These are phyloP conservation scores for Rhytidiadelphus loreus DNA, from an alignment of 225 moss, liverwort and hornwort species.

Conservation along the genomic window DNA sequence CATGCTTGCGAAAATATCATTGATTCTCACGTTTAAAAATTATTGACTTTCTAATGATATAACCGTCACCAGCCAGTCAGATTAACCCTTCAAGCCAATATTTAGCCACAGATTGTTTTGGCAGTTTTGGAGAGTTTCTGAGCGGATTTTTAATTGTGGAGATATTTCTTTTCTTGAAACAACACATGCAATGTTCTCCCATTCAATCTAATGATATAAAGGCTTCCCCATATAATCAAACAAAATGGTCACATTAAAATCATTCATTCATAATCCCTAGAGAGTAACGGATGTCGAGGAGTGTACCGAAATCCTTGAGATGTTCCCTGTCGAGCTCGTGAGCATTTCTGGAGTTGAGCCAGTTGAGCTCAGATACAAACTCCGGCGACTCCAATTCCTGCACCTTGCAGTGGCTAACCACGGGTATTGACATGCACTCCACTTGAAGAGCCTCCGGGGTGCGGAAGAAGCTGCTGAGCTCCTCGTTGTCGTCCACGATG, in stretches of 20 bases:
- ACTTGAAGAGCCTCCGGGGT: conserved; percentile 3
- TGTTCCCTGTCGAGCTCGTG: background rate
- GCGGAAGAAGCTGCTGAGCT: conserved; percentile 21
- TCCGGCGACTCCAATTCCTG: background rate
- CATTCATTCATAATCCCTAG: too few species aligned
- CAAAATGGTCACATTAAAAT: background rate
- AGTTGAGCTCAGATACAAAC: background rate
- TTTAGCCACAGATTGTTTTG: background rate
- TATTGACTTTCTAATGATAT: background rate
- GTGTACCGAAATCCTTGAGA: background rate
- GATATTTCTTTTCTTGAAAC: too few species aligned
- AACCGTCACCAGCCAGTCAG: background rate
- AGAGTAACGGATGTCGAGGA: background rate
- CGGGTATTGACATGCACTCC: background rate
- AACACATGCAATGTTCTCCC: background rate
- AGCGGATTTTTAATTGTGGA: too few species aligned
- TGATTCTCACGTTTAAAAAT: background rate
- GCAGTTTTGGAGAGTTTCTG: background rate
- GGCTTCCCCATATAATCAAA: too few species aligned
- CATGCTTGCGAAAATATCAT: background rate
- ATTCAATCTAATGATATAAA: background rate
- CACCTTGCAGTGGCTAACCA: background rate
- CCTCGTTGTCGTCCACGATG: conserved; percentile 27
- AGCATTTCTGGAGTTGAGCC: conserved; percentile 9
- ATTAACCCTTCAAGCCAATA: background rate